Evolutionary conservation across 192 early-diverging fungal species (phyloP).

Genomic region (Coemansia sp.): DNA sequence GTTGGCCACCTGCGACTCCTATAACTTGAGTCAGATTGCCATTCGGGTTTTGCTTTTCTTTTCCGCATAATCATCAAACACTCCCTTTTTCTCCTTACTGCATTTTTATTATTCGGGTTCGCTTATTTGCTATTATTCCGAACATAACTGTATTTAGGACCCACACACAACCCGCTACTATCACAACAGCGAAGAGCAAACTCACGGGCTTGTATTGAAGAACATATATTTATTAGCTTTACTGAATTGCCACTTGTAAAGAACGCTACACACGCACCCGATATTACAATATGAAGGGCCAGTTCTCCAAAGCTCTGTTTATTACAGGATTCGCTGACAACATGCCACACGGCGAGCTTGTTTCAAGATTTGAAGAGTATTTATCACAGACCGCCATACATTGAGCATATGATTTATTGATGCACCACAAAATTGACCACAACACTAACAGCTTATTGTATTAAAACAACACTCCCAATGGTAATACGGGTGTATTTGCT

Average conservation of each 20-base stretch:
- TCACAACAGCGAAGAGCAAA: not conserved
- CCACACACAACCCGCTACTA: not conserved
- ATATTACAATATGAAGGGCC: constrained; percentile 17
- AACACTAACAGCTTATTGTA: constrained; percentile 2
- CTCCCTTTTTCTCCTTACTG: not conserved
- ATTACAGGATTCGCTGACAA: constrained; percentile 34
- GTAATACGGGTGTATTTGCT: constrained; percentile 2
- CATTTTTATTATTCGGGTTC: not conserved
- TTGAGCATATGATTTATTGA: not conserved
- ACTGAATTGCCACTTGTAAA: not conserved
- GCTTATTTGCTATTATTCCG: not conserved
- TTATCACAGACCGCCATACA: not conserved
- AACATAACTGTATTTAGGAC: not conserved
- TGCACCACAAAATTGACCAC: not conserved
- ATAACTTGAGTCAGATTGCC: not conserved
- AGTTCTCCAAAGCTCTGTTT: constrained; percentile 36
- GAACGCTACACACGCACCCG: not conserved
- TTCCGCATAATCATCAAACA: not conserved
- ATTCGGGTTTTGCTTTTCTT: not conserved
- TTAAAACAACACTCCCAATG: not conserved
- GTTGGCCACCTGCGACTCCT: not conserved
- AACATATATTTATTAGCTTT: not conserved
- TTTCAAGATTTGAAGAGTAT: constrained; percentile 48
- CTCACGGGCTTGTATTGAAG: not conserved
- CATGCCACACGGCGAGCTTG: constrained; percentile 33